phyloP scores from a whole-genome alignment of 78 protist genomes.

The Dictyostelium capitatum region DNA sequence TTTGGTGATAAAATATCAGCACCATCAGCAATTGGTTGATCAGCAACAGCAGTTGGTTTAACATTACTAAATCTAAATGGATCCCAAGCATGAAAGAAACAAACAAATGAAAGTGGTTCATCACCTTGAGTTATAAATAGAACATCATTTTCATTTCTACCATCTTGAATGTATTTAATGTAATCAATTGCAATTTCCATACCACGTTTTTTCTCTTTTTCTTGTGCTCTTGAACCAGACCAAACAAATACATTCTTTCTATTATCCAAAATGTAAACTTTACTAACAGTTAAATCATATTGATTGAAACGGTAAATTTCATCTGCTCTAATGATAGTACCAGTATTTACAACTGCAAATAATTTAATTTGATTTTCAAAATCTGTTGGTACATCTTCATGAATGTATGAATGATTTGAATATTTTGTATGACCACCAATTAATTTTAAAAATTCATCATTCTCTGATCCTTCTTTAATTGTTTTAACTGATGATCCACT shows the following conservation, averaged over 20 bases:
- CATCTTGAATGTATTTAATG: slow-evolving; percentile 11
- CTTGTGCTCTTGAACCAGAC: slow-evolving; percentile 63
- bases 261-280: slow-evolving; percentile 37
- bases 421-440: slow-evolving; percentile 52
- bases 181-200: slow-evolving; percentile 72
- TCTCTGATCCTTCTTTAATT: slow-evolving; percentile 27
- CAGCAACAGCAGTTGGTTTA: neutral
- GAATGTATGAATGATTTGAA: slow-evolving; percentile 20
- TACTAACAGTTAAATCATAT: slow-evolving; percentile 47
- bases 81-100: slow-evolving; percentile 74
- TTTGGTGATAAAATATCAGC: slow-evolving; percentile 52
- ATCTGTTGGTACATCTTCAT: slow-evolving; percentile 3
- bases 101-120: slow-evolving; percentile 56
- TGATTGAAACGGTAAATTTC: slow-evolving; percentile 57
- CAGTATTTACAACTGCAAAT: slow-evolving; percentile 52
- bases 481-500: neutral
- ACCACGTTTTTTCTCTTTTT: slow-evolving; percentile 69
- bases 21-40: slow-evolving; percentile 24
- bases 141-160: slow-evolving; percentile 53
- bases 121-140: slow-evolving; percentile 62
- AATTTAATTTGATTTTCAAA: slow-evolving; percentile 15
- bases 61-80: slow-evolving; percentile 5
- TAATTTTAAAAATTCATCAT: slow-evolving; percentile 47
- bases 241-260: slow-evolving; percentile 51
- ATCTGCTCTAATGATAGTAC: slow-evolving; percentile 71